Base-by-base conservation (phyloP, 169 alveolate genomes). In the Plasmodium knowlesi region DNA sequence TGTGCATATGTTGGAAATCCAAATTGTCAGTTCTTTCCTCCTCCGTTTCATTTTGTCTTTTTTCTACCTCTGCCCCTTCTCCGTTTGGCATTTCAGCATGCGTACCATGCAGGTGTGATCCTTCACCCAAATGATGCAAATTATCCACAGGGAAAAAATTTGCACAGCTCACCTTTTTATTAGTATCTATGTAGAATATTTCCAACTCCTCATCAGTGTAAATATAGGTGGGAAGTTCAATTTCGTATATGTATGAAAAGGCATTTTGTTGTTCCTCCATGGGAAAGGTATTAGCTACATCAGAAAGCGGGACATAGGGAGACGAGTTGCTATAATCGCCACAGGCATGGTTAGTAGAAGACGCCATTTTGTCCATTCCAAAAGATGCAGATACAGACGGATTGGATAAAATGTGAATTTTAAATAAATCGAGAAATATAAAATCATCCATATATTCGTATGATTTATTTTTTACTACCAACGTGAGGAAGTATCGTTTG, bases 391-490 rank as follows among this genome's bases (percentile, higher is more conserved):
- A 84, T 8, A 22, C 10, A 73, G 41, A 28, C 16, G 83, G 43
- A 74, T 37, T 85, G 25, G 85, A 78, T 19, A 57, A 50, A 39
- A 79, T 79, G 73, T 89, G 71, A 28, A 89, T 70, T 57, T 32
- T 78, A 46, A 89, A 89, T 41, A 89, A 79, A 37, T 89, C 94
- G 37, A 89, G 53, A 54, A 89, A 89, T 61, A 89, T 5, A 39
- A 22, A 25, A 89, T 78, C 76, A 32, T 89, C 72, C 39, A 89
- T 89, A 79, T 89, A 89, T 89, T 89, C 94, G 82, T 89, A 89
- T 34, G 94, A 89, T 37, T 79, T 89, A 19, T 14, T 43, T 79
- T 89, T 89, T 14, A 61, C 67, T 10, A 89, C 54, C 50, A 78
- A 54, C 41, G 76, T 79, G 19, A 89, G 25, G 54, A 89, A 46